Percentiles rank a stretch among this genome's conserved stretches.
Evolutionary conservation across 495 filamentous ascomycete genomes (phyloP).

Genomic region (Aspergillus diversus): DNA sequence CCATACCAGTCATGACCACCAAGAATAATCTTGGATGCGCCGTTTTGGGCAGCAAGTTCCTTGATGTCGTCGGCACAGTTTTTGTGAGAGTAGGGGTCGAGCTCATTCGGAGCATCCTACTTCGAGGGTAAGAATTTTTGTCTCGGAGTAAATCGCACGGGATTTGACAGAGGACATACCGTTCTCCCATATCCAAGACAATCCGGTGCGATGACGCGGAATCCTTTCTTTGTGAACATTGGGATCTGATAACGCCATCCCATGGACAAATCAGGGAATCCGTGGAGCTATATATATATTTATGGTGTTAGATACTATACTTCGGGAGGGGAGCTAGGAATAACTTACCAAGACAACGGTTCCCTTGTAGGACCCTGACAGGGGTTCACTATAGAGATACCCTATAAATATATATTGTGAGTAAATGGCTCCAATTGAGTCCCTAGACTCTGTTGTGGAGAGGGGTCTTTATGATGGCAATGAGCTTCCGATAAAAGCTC

Average conservation of each 20-base stretch:
- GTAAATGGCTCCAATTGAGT: conserved; percentile 2
- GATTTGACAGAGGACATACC: conserved; percentile 38
- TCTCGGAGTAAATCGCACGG: neutral
- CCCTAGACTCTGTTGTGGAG: neutral
- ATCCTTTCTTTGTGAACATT: conserved; percentile 64
- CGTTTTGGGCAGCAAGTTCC: conserved; percentile 62
- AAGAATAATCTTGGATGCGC: conserved; percentile 64
- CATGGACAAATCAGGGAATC: conserved; percentile 69
- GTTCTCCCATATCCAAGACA: conserved; percentile 82
- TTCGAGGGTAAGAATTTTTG: neutral
- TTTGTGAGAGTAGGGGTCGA: conserved; percentile 68
- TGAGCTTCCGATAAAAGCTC: neutral
- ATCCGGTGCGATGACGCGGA: conserved; percentile 77
- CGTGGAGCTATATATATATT: conserved; percentile 55
- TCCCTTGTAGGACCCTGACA: conserved; percentile 50
- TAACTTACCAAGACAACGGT: conserved; percentile 67
- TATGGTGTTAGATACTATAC: conserved; percentile 6
- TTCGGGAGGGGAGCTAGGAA: neutral
- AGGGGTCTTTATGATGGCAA: neutral
- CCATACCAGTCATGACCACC: conserved; percentile 88
- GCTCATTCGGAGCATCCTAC: conserved; percentile 61
- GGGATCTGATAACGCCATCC: conserved; percentile 88
- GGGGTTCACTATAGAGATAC: conserved; percentile 69
- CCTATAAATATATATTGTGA: conserved; percentile 37
- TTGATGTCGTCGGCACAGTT: conserved; percentile 71